Base-by-base conservation (phyloP, 2,329 filamentous ascomycete genomes). In the Trichoderma lentiforme region DNA sequence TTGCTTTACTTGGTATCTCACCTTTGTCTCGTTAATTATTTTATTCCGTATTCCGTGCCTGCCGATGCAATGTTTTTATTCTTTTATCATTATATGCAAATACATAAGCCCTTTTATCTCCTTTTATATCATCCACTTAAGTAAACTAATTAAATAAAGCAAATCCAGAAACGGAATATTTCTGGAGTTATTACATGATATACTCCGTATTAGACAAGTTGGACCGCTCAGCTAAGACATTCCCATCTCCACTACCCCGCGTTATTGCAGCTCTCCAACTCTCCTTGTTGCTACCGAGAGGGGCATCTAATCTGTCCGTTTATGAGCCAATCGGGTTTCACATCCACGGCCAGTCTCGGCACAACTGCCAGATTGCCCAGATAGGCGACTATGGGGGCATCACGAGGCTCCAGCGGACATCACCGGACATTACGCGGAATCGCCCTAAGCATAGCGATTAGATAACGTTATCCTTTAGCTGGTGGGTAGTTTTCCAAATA, bases 191-290 rank as follows among this genome's bases (percentile, higher is more conserved):
- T 60, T 60, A 60, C 56, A n/a, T n/a, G 21, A n/a, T 32, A 57
- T 57, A 32, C 30, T 60, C 56, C 56, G 56, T 53, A 53, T 53
- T 53, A 53, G 47, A 53, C 21, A 43, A 43, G 39, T 14, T 21
- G 21, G 39, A 43, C 39, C 36, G 36, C 36, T 39, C 36, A 43
- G 39, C 39, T 43, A 43, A 43, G 39, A 24, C n/a, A 21, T 24
- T n/a, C n/a, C 24, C 34, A 56, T 34, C 69, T 47, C 69, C 69
- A 71, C 69, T 71, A 71, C 69, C 69, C 69, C 69, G 69, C 69
- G 51, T 66, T 70, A 43, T 30, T 34, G 21, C 18, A 51, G 61
- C 34, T 36, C 43, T n/a, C 39, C 39, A 43, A 43, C 39, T 43
- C 60, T 47, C 58, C 34, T 43, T 24, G 11, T 67, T 67, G 26